Conservation (phyloP, 352 stramenopile genomes). For the Phytophthora hybrid region DNA sequence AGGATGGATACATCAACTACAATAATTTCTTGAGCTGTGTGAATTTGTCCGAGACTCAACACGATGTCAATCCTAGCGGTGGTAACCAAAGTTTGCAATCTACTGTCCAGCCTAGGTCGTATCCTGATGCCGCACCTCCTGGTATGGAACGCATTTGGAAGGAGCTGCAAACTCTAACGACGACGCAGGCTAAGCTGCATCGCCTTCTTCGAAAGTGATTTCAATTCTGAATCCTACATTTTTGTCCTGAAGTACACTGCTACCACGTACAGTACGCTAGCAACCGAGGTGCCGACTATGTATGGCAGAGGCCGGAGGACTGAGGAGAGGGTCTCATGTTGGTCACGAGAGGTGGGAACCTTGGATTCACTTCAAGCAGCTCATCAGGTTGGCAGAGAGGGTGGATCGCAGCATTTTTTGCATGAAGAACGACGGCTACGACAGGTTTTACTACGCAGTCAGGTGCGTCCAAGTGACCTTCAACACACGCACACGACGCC, state of each 20-base stretch:
- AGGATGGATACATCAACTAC: slow-evolving; percentile 72
- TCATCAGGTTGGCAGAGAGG: slow-evolving; percentile 18
- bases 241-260: neutral
- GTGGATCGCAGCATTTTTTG: neutral
- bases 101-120: neutral
- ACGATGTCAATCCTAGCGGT: neutral
- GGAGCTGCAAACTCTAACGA: slow-evolving; percentile 52
- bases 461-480: too few relatives aligned
- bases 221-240: neutral
- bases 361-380: slow-evolving; percentile 38
- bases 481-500: too few relatives aligned
- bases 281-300: neutral
- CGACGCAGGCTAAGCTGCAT: slow-evolving; percentile 52
- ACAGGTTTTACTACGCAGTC: too few relatives aligned
- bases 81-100: neutral
- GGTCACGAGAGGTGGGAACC: slow-evolving; percentile 8
- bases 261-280: neutral
- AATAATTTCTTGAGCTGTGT: slow-evolving; percentile 67
- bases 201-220: slow-evolving; percentile 32
- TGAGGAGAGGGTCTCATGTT: neutral
- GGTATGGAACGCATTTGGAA: slow-evolving; percentile 46
- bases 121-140: slow-evolving; percentile 1
- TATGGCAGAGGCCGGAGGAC: neutral
- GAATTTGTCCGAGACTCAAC: slow-evolving; percentile 15
- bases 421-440: too few relatives aligned